A percentile compares a stretch with the other conserved stretches of the same genome.
Conservation (phyloP, 306 rosid genomes). For the Vigna hirtella region DNA sequence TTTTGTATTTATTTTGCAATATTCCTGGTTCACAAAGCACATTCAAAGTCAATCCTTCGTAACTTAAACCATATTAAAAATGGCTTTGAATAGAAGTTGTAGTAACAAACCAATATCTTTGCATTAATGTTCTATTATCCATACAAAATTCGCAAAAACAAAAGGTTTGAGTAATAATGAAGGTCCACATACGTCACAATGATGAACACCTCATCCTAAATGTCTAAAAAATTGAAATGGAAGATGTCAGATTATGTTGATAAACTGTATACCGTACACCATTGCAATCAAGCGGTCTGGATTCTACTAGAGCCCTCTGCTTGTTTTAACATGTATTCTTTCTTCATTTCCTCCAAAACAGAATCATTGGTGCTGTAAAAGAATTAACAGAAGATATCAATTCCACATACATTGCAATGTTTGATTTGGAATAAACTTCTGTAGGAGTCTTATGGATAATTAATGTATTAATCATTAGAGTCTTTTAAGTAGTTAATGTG, state of each 20-base stretch:
- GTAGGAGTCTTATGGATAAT: no score
- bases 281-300: constrained; percentile 34
- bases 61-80: not conserved
- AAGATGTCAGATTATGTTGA: constrained; percentile 19
- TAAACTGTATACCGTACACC: not conserved
- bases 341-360: constrained; percentile 86
- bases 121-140: constrained; percentile 19
- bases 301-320: constrained; percentile 52
- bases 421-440: no score
- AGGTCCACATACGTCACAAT: constrained; percentile 1
- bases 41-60: not conserved
- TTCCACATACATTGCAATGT: constrained; percentile 24
- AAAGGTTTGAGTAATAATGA: not conserved
- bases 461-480: no score
- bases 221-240: constrained; percentile 1
- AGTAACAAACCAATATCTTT: constrained; percentile 12
- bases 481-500: no score
- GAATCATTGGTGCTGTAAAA: constrained; percentile 76
- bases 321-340: constrained; percentile 66
- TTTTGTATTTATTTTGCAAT: not conserved
- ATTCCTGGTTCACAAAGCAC: not conserved
- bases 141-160: constrained; percentile 34
- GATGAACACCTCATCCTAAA: constrained; percentile 23
- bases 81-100: no score
- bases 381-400: constrained; percentile 10